Base-by-base conservation (phyloP, 2,329 filamentous ascomycete genomes). In the Ophiostoma quercus region DNA sequence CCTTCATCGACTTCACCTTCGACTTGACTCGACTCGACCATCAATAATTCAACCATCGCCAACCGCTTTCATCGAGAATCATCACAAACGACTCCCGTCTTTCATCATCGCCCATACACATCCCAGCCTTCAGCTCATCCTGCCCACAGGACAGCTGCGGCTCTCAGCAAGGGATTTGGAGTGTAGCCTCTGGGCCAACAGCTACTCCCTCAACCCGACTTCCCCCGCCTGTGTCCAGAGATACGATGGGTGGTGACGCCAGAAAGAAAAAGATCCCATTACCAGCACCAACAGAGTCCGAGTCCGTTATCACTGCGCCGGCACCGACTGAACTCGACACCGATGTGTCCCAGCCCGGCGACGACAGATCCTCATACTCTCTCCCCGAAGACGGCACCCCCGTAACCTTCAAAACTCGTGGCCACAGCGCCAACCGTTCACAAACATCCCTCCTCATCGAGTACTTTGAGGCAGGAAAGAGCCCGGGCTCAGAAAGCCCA, bases 361-460 rank as follows among this genome's bases (percentile, higher is more conserved):
- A 89, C 79, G 85, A 87, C 79, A 90, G 86, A 76, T 92, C 91
- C 3, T 88, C 89, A 69, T 94, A 91, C 79, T 92, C 90, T 51
- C 85, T 95, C 68, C 92, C 91, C 71, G 91, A 93, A 76, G 92
- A 95, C 87, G 92, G 92, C 77, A 94, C 91, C 68, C 93, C 94
- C 60, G 89, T 99, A 76, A 98, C 92, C 72, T 96, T 99, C 78
- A 89, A 90, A 77, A 97, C 94, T 63, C 87, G 86, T 71, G 84
- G 86, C 75, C 84, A 87, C 77, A 82, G 80, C 73, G 76, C 82
- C 72, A 85, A 82, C 77, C 81, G 87, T 75, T 96, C 92, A 65
- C 93, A 96, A 81, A 96, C 94, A 51, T 96, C 92, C 70, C 84
- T 97, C 74, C 84, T 97, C 75, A 97, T 97, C 76, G 94, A 97